Percentiles rank a stretch among this genome's conserved stretches.
phyloP scores from a whole-genome alignment of 2,329 filamentous ascomycete species.

The Phymatotrichopsis omnivora region DNA sequence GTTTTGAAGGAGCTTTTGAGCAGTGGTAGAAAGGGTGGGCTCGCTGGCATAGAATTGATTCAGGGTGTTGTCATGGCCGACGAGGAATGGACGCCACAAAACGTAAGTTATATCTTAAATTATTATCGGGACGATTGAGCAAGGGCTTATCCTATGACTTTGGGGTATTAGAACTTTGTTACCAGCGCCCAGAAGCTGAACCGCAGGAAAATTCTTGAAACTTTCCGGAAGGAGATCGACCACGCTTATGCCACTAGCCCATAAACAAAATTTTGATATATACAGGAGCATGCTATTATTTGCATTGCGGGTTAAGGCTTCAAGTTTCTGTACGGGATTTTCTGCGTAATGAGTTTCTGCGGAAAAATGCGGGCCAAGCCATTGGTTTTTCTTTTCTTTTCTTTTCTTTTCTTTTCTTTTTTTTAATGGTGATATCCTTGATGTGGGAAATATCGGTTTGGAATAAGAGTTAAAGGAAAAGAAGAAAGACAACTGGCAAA shows the following conservation, averaged over 20 bases:
- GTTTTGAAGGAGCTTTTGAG: constrained; percentile 62
- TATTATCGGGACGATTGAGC: not conserved
- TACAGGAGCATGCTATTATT: too few relatives aligned
- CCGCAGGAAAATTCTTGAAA: constrained; percentile 54
- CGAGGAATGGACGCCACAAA: constrained; percentile 80
- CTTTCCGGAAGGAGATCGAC: constrained; percentile 52
- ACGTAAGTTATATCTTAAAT: constrained; percentile 47
- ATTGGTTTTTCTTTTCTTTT: too few relatives aligned
- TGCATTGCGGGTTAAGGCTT: too few relatives aligned
- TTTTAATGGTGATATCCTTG: too few relatives aligned
- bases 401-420: too few relatives aligned
- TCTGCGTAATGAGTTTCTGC: too few relatives aligned
- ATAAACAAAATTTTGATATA: too few relatives aligned
- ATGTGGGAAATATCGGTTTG: too few relatives aligned
- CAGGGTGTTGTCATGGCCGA: constrained; percentile 67
- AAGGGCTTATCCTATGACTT: constrained; percentile 8
- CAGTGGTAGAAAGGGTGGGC: constrained; percentile 54
- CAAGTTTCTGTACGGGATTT: too few relatives aligned
- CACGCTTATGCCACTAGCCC: constrained; percentile 42
- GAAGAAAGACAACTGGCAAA: too few relatives aligned
- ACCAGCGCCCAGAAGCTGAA: constrained; percentile 65
- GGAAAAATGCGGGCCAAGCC: too few relatives aligned
- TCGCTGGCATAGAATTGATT: constrained; percentile 63
- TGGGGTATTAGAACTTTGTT: constrained; percentile 45
- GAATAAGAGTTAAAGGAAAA: too few relatives aligned